Base-by-base conservation (phyloP, 2,329 filamentous ascomycete genomes). In the Fusarium continuum region DNA sequence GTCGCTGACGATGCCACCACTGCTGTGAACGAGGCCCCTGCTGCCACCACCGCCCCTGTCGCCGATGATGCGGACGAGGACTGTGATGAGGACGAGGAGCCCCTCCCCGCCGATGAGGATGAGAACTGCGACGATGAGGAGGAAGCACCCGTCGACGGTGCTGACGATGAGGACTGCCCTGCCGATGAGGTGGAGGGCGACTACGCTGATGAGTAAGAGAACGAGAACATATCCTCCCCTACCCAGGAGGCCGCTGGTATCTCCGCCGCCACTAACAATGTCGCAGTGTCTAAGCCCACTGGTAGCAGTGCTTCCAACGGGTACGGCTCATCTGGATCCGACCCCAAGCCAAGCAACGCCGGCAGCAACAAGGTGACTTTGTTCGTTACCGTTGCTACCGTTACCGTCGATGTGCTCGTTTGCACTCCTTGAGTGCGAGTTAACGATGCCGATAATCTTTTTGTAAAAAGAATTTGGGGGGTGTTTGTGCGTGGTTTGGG, bases 151-250 rank as follows among this genome's bases (percentile, higher is more conserved):
- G 38, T 38, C 23, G 55, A 54, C 4, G 55, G 45, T 28, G 61
- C 39, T 8, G 65, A 64, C 4, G 65, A 64, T 8, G 66, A 68
- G 10, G 67, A 69, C 39, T 64, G 59, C 62, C 38, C 53, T 23
- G 65, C 53, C 7, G 65, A 67, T 6, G 61, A 64, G 14, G 64
- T n/a, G n/a, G n/a, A 60, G 16, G 52, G 53, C 22, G 56, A 60
- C 45, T 57, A 65, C 45, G 56, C 39, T 7, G 49, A 41, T 20
- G 44, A n/a, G 13, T 54, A 61, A 13, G 58, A 54, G 28, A 22
- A 35, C 11, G 49, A 31, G 16, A 17, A 17, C 17, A 8, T 17
- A 16, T 26, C 22, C 38, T 16, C 39, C n/a, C 23, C 39, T 20
- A 47, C 49, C 31, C 31, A 52, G 41, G 31, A 32, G n/a, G 31